Percentiles rank a stretch among this genome's conserved stretches.
phyloP scores from a whole-genome alignment of 768 basidiomycete species.

The Kwoniella bestiolae region DNA sequence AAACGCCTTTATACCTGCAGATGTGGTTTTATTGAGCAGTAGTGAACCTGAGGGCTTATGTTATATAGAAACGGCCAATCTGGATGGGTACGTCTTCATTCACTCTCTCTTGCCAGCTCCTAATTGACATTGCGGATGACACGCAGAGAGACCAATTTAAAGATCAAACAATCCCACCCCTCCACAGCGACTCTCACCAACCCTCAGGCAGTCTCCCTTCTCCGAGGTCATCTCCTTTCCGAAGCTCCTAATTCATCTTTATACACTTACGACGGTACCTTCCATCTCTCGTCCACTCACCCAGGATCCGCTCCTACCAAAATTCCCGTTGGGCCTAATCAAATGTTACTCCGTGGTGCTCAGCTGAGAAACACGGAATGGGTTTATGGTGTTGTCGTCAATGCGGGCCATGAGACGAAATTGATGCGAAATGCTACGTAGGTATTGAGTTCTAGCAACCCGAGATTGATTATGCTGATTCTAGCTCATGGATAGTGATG shows the following conservation, averaged over 20 bases:
- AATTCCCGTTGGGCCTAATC: conserved; percentile 90
- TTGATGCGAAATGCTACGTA: conserved; percentile 97
- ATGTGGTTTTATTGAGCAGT: conserved; percentile 81
- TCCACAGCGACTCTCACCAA: conserved; percentile 78
- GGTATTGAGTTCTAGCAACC: conserved; percentile 7
- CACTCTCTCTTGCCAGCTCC: not conserved
- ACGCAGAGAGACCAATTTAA: conserved; percentile 90
- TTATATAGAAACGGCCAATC: conserved; percentile 96
- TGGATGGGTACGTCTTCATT: conserved; percentile 76
- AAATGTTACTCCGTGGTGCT: conserved; percentile 89
- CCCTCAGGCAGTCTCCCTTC: conserved; percentile 70
- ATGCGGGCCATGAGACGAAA: conserved; percentile 98
- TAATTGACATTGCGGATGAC: not conserved
- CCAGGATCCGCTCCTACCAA: conserved; percentile 69
- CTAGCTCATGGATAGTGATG: conserved; percentile 65
- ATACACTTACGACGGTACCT: conserved; percentile 81
- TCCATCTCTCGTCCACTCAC: conserved; percentile 62
- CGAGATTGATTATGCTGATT: conserved; percentile 16
- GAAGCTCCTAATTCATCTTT: conserved; percentile 98
- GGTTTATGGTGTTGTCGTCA: conserved; percentile 91
- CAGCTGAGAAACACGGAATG: conserved; percentile 95
- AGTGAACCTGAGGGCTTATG: conserved; percentile 97
- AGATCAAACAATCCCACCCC: conserved; percentile 93
- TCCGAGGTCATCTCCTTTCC: conserved; percentile 83
- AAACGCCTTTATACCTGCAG: conserved; percentile 94